Evolutionary conservation across 140 eudicot species (phyloP), one percentile per base, ranked within the genome.

Genomic region (Ambrosia hybrid): DNA sequence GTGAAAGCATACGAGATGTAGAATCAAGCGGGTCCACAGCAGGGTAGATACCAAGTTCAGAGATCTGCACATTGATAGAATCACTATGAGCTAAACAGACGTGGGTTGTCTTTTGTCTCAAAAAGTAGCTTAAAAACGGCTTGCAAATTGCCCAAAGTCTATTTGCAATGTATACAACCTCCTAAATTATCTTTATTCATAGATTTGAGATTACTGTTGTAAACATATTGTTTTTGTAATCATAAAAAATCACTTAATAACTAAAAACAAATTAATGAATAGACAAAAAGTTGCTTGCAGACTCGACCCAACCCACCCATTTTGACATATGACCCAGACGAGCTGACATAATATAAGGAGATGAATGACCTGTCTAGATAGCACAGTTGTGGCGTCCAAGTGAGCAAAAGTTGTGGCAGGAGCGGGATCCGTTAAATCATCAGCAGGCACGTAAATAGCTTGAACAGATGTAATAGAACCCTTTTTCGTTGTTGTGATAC

Each of bases 331-430:
- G 15, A 55, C 60, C 9, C 60, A 55, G 33, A 13, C 9, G 30
- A 53, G 51, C 30, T 17, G 21, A 56, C 61, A 16, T 17, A 17
- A 15, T 56, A 0, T 1, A 8, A 63, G 6, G 15, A 59, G 8
- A 11, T 6, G 10, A 10, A 63, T 41, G 43, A 86, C 92, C 89
- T 83, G 84, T 57, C 93, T 81, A 5, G 87, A 81, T 49, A 87
- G 46, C 65, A 76, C 76, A 57, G 79, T 76, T 21, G 85, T 86
- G 33, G 74, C 80, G 16, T 86, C 92, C 71, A 86, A 80, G 76
- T 86, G 92, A 51, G 92, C 89, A 81, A 86, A 86, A 11, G 92
- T 86, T 37, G 89, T 86, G 59, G 89, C 92, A 13, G 88, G 95
- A 30, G 95, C 87, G 36, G 95, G 95, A 82, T 88, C 90, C 26